A percentile compares a stretch with the other conserved stretches of the same genome.
Evolutionary conservation across 2,329 filamentous ascomycete species (phyloP).

Genomic region (Penicillium carneum): DNA sequence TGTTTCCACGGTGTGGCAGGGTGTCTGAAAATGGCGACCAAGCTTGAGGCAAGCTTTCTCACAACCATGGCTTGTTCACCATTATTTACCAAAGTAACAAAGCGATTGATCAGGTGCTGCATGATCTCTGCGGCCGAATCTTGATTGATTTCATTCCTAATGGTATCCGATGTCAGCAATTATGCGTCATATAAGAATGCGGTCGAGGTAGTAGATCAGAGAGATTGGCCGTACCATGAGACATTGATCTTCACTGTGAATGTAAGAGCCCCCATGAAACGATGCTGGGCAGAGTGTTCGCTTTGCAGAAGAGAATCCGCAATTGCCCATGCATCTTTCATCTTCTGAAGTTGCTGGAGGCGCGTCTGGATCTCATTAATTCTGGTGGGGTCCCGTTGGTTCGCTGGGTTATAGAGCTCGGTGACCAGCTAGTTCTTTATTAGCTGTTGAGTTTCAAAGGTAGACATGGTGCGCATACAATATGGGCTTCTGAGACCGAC

Average conservation of each 20-base stretch:
- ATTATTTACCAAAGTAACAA: conserved; percentile 50
- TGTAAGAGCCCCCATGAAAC: conserved; percentile 91
- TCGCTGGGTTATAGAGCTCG: conserved; percentile 52
- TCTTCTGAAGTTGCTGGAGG: conserved; percentile 79
- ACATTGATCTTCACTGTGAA: conserved; percentile 93
- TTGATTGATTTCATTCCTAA: conserved; percentile 49
- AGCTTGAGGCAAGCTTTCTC: conserved; percentile 56
- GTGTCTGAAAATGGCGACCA: conserved; percentile 55
- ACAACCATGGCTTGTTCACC: conserved; percentile 52
- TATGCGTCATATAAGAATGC: too few relatives aligned
- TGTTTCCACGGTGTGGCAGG: conserved; percentile 49
- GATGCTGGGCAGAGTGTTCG: conserved; percentile 72
- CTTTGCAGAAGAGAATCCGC: conserved; percentile 76
- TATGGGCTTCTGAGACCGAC: conserved; percentile 28
- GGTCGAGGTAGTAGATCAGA: not conserved
- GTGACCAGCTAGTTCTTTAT: conserved; percentile 47
- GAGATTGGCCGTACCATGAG: conserved; percentile 67
- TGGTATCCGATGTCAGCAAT: not conserved
- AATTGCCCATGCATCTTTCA: conserved; percentile 82
- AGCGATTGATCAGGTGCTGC: conserved; percentile 52
- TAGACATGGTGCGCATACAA: conserved; percentile 8
- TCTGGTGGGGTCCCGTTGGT: conserved; percentile 54
- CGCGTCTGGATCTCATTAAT: conserved; percentile 70
- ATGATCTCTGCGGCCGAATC: conserved; percentile 47
- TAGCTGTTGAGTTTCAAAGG: conserved; percentile 9